Conservation (phyloP, 1,284 basidiomycete genomes). For the Austroboletus niveus region DNA sequence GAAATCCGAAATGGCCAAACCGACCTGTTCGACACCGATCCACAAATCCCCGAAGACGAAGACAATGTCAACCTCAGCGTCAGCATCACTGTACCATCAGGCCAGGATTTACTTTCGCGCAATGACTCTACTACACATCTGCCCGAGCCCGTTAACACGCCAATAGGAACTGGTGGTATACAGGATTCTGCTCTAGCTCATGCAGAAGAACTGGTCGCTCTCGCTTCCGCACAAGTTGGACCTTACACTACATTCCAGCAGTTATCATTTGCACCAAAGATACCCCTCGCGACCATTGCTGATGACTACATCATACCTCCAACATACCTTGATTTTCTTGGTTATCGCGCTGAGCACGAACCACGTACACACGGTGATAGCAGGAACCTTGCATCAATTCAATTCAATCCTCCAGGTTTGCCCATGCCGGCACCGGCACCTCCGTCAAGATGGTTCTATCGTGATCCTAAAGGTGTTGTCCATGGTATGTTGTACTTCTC, state of each 20-base stretch:
- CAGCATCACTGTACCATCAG: constrained; percentile 49
- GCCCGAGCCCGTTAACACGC: constrained; percentile 17
- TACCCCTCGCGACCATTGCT: constrained; percentile 81
- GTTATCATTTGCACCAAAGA: constrained; percentile 75
- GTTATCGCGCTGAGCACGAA: constrained; percentile 63
- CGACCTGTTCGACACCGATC: constrained; percentile 43
- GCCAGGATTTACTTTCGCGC: constrained; percentile 24
- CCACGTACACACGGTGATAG: constrained; percentile 45
- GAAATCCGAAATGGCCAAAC: constrained; percentile 55
- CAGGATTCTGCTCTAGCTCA: constrained; percentile 35
- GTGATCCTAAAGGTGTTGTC: constrained; percentile 72
- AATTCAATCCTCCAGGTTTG: constrained; percentile 75
- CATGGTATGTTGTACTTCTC: constrained; percentile 53
- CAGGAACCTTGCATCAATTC: constrained; percentile 55
- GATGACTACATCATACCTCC: constrained; percentile 88
- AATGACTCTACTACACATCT: constrained; percentile 29
- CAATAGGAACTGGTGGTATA: constrained; percentile 26
- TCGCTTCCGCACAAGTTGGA: constrained; percentile 68
- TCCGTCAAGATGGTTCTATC: constrained; percentile 75
- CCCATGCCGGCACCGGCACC: constrained; percentile 63
- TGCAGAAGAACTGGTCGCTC: constrained; percentile 67
- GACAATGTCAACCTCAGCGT: constrained; percentile 63
- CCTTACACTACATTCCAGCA: constrained; percentile 90
- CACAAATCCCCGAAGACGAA: constrained; percentile 47
- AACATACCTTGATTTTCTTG: constrained; percentile 75